Conservation (phyloP, 345 rosid species). For the Eucalyptus curtisii region DNA sequence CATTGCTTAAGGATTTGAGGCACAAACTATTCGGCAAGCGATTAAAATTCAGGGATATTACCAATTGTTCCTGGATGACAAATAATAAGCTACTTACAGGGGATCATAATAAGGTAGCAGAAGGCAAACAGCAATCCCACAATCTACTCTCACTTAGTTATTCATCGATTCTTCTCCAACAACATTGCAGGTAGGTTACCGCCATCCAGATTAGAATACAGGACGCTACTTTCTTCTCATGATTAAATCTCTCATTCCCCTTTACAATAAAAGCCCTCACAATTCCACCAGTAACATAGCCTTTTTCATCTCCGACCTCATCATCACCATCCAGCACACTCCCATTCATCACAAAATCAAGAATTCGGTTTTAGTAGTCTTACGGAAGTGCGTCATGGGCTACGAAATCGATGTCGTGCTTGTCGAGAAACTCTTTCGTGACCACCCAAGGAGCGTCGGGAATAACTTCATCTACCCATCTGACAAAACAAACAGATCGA, state of each 20-base stretch:
- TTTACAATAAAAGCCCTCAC: background rate
- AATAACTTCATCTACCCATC: conserved; percentile 97
- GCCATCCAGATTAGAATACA: background rate
- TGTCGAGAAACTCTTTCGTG: conserved; percentile 76
- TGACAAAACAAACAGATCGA: conserved; percentile 3
- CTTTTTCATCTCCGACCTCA: background rate
- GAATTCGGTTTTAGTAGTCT: background rate
- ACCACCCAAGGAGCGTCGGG: conserved; percentile 94
- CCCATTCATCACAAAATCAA: background rate
- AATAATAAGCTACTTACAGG: background rate
- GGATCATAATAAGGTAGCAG: background rate
- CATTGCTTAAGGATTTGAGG: background rate
- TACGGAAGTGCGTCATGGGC: conserved; percentile 97
- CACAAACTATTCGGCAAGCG: background rate
- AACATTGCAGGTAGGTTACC: background rate
- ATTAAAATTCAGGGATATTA: background rate
- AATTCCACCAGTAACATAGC: background rate
- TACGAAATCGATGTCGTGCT: conserved; percentile 59
- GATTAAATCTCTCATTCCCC: background rate
- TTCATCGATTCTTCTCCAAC: background rate
- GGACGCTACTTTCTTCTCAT: background rate
- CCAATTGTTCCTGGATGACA: background rate
- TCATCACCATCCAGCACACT: background rate
- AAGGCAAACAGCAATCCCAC: background rate
- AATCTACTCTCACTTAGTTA: background rate